Evolutionary conservation across 2,329 filamentous ascomycete genomes (phyloP).

Genomic region (Sarocladium strictum): DNA sequence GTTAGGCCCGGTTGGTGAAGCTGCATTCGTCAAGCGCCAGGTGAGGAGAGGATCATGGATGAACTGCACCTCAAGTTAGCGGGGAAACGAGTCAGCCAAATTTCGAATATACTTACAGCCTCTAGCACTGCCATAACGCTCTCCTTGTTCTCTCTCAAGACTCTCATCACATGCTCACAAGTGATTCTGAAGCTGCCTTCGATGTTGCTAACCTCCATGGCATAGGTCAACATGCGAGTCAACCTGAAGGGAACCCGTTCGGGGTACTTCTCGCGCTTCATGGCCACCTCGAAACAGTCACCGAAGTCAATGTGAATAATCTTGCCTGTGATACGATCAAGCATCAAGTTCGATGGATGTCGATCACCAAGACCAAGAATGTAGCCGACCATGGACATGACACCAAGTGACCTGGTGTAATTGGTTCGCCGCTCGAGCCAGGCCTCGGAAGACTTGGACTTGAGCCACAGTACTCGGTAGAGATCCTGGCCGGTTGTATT

Average conservation of each 20-base stretch:
- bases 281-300: slow-evolving; percentile 98
- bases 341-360: slow-evolving; percentile 96
- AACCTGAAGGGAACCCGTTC: slow-evolving; percentile 96
- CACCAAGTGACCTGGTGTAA: slow-evolving; percentile 91
- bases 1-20: slow-evolving; percentile 59
- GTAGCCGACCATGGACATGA: slow-evolving; percentile 99
- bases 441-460: slow-evolving; percentile 95
- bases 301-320: slow-evolving; percentile 99
- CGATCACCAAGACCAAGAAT: slow-evolving; percentile 94
- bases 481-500: slow-evolving; percentile 98
- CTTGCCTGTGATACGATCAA: slow-evolving; percentile 92
- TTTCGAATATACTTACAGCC: slow-evolving; percentile 60
- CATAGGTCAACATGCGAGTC: slow-evolving; percentile 97
- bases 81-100: neutral
- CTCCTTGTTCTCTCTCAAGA: slow-evolving; percentile 94
- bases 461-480: slow-evolving; percentile 96
- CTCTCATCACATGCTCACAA: slow-evolving; percentile 97
- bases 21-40: slow-evolving; percentile 73
- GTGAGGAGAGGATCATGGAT: slow-evolving; percentile 99
- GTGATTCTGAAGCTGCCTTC: slow-evolving; percentile 98
- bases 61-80: slow-evolving; percentile 53
- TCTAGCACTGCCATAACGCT: slow-evolving; percentile 97
- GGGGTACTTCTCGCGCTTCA: slow-evolving; percentile 99
- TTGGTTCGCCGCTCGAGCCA: slow-evolving; percentile 99
- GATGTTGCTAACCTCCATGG: slow-evolving; percentile 99